A percentile compares a stretch with the other conserved stretches of the same genome.
Conservation (phyloP, 75 land plant species). For the Sequoiadendron giganteum region DNA sequence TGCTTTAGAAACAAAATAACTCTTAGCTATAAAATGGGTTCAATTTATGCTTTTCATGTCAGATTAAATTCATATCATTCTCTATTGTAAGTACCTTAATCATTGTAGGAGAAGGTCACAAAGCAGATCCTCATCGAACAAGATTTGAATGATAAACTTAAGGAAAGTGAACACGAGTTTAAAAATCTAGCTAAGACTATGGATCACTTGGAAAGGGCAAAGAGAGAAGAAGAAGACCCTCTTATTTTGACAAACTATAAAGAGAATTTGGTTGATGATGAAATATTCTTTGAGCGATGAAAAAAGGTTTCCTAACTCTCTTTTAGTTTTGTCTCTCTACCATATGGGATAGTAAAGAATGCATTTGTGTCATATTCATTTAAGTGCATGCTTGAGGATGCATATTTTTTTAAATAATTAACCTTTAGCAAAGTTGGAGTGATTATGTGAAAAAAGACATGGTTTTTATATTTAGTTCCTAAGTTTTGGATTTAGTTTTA, state of each 20-base stretch:
- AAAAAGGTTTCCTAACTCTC: constrained; percentile 50
- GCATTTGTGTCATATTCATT: too few relatives aligned
- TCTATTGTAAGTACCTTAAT: background rate
- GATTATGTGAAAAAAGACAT: too few relatives aligned
- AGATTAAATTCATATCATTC: background rate
- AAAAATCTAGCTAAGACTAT: constrained; percentile 85
- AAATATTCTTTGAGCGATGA: constrained; percentile 62
- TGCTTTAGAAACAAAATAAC: background rate
- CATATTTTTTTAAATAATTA: too few relatives aligned
- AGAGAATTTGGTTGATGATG: constrained; percentile 71
- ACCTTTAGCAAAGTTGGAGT: too few relatives aligned
- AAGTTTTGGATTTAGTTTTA: background rate
- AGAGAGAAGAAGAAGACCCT: constrained; percentile 87
- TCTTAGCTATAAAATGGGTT: background rate
- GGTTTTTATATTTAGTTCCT: too few relatives aligned
- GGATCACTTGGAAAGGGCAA: constrained; percentile 96
- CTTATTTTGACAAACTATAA: constrained; percentile 80
- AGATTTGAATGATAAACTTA: constrained; percentile 73
- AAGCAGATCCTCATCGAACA: constrained; percentile 75
- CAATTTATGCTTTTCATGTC: background rate
- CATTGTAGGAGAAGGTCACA: constrained; percentile 59
- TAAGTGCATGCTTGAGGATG: too few relatives aligned
- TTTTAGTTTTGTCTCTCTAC: too few relatives aligned
- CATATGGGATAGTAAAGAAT: too few relatives aligned
- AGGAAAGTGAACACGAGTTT: constrained; percentile 86